Evolutionary conservation across 164 flowering plant genomes (phyloP).

Genomic region (Malania oleifera): DNA sequence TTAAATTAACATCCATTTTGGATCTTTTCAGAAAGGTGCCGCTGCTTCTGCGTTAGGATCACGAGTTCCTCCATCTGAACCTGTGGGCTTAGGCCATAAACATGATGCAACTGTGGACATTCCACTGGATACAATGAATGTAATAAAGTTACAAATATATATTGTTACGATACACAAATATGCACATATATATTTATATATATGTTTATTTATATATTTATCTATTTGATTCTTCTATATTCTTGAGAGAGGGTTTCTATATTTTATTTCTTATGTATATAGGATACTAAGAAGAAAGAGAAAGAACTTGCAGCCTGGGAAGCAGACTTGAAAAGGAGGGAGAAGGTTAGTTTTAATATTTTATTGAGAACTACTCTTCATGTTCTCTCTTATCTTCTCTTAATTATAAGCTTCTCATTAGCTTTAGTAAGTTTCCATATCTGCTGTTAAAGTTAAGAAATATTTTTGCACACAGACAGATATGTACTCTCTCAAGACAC

Average conservation of each 20-base stretch:
- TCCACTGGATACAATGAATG: slow-evolving; percentile 76
- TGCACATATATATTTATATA: too few species aligned
- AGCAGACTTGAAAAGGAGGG: slow-evolving; percentile 81
- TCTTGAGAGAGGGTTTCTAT: slow-evolving; percentile 1
- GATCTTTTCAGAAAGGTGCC: slow-evolving; percentile 46
- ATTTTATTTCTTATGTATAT: slow-evolving; percentile 1
- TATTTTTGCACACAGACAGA: not conserved
- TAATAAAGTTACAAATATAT: slow-evolving; percentile 17
- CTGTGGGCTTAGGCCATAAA: slow-evolving; percentile 62
- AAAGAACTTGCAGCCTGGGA: slow-evolving; percentile 77
- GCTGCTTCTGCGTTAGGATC: slow-evolving; percentile 47
- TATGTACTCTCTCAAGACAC: not conserved
- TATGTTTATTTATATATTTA: too few species aligned
- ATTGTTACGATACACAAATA: too few species aligned
- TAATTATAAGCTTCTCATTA: not conserved
- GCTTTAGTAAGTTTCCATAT: not conserved
- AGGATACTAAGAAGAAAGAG: slow-evolving; percentile 56
- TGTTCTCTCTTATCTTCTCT: not conserved
- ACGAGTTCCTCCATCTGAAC: slow-evolving; percentile 48
- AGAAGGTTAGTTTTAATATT: slow-evolving; percentile 41
- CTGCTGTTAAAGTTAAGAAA: not conserved
- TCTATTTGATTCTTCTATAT: not conserved
- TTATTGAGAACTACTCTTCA: not conserved
- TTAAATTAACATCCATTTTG: not conserved
- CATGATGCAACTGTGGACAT: slow-evolving; percentile 84